Percentiles rank a stretch among this genome's conserved stretches.
Conservation (phyloP, 1,284 basidiomycete species). For the Malassezia psittaci region DNA sequence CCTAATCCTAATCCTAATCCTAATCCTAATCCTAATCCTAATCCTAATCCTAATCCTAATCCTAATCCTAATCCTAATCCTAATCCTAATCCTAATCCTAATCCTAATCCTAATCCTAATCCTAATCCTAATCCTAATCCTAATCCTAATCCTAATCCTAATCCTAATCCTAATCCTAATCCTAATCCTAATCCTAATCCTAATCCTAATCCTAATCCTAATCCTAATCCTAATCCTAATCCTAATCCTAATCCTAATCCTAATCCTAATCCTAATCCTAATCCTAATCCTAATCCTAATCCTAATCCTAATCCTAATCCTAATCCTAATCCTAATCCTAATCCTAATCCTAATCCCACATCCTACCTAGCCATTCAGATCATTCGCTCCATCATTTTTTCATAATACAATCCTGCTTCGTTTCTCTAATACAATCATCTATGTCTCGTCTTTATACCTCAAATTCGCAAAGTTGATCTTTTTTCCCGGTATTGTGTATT, state of each 20-base stretch:
- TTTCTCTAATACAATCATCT: too few species aligned
- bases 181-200: constrained; percentile 13
- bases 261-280: too few species aligned
- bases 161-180: constrained; percentile 15
- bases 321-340: too few species aligned
- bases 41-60: not conserved
- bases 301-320: too few species aligned
- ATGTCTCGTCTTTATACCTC: not conserved
- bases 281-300: too few species aligned
- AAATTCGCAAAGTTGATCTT: not conserved
- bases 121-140: too few species aligned
- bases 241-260: not conserved
- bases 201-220: constrained; percentile 14
- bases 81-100: too few species aligned
- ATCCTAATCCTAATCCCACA: too few species aligned
- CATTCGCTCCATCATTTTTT: too few species aligned
- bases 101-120: too few species aligned
- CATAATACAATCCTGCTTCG: too few species aligned
- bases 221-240: not conserved
- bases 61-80: not conserved
- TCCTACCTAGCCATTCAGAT: too few species aligned
- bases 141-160: constrained; percentile 10
- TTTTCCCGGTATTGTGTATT: not conserved
- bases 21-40: constrained; percentile 10
- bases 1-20: constrained; percentile 15